Evolutionary conservation across 495 filamentous ascomycete genomes (phyloP), one percentile per base, ranked within the genome.

Genomic region (Alectoria sarmentosa): DNA sequence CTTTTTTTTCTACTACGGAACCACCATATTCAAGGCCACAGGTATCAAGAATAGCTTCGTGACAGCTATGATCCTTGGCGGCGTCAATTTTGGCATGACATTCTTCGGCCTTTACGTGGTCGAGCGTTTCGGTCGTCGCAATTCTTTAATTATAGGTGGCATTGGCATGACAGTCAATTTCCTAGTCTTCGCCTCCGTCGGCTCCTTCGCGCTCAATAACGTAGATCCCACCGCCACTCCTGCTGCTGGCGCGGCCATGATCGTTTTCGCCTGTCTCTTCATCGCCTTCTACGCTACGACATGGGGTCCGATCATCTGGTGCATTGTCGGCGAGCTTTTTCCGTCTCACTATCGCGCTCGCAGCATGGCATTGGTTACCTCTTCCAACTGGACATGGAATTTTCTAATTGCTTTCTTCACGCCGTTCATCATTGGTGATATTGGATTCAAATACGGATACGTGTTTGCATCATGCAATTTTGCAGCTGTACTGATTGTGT

Each of bases 321-420:
- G 92, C 62, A 79, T 92, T 70, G 87, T 91, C 66, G 89, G 89
- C 66, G 89, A 92, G 76, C 87, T 91, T 73, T 92, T 86, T 80
- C 89, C 88, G 23, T 83, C 92, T 30, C 87, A 84, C 23, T 90
- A 91, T 76, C 88, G 89, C 66, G 83, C 88, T 10, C 85, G 85
- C 62, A 88, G 89, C 73, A 87, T 92, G 55, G 88, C 79, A 56
- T 80, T 92, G 58, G 86, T 87, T 2, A 91, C 89, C 48, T 85
- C 89, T 48, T 88, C 84, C 71, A 92, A 92, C 77, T 92, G 89
- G 89, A 80, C 91, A 60, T 90, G 87, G 87, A 90, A 92, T 78
- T 78, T 93, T 79, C 73, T 93, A 67, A 86, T 94, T 69, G 85
- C 86, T 15, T 91, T 94, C 81, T 89, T 92, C 77, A 91, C 90